Evolutionary conservation across 1,284 basidiomycete species (phyloP), one percentile per base, ranked within the genome.

Genomic region (Heimioporus retisporus): DNA sequence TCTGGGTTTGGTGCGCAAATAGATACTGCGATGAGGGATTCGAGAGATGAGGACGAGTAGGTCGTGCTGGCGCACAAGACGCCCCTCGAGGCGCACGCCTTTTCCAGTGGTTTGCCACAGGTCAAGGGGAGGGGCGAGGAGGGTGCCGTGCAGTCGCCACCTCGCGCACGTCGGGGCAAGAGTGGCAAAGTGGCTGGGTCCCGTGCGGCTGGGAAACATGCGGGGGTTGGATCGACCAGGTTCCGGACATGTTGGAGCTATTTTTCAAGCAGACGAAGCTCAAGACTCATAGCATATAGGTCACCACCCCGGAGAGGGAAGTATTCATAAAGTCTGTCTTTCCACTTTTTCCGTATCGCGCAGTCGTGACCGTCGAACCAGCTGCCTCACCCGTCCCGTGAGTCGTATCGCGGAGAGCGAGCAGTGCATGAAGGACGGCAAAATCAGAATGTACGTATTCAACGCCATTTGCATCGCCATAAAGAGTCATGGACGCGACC

Each of bases 401-500:
- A 97, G 97, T 76, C 90, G 94, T 71, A 85, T 98, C 64, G 90
- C 90, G 54, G 96, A 99, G 79, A 93, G 87, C 69, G 96, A 99
- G 76, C 81, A 85, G 53, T 95, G 96, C 79, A 95, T 99, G 90
- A 98, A 98, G 79, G 81, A 81, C 15, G 81, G 86, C 53, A 85
- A 88, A 21, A 93, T 96, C 80, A 90, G 88, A 70, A 80, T 89
- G 59, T 90, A 89, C 35, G 88, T 96, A 31, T 96, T 94, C 86
- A 95, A 96, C 75, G 91, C 97, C 71, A 92, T 99, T 68, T 98
- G 96, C 79, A 83, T 94, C 59, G 93, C 96, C 0, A 96, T 98
- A 70, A 99, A 98, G 76, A 90, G 93, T 70, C 96, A 99, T 71
- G 90, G 88, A 2, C 97, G 98, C 72, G 86, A 89, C 2, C 90